These are phyloP conservation scores for Lichtheimia corymbifera DNA, from an alignment of 371 early-diverging fungal species.

Conservation along the genomic window DNA sequence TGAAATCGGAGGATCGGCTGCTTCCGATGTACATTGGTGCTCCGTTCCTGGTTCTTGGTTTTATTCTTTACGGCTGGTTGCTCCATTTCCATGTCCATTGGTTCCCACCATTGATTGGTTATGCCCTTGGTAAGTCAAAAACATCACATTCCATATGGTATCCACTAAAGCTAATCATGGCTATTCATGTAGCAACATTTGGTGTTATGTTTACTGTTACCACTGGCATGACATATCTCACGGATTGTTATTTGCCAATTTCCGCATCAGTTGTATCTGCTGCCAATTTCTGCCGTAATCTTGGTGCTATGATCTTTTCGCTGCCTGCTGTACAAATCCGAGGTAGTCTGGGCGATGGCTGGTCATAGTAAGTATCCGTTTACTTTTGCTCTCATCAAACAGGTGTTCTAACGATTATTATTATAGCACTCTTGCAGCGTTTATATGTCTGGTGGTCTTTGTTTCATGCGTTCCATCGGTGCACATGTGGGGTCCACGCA, in stretches of 20 bases:
- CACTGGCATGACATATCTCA: slow-evolving; percentile 29
- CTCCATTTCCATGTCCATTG: slow-evolving; percentile 23
- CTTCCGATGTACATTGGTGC: slow-evolving; percentile 27
- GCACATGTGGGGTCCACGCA: slow-evolving; percentile 16
- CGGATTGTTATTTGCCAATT: slow-evolving; percentile 25
- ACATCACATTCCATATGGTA: not conserved
- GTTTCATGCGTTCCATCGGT: slow-evolving; percentile 25
- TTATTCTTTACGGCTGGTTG: slow-evolving; percentile 42
- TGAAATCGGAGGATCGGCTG: slow-evolving; percentile 23
- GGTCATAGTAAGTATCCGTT: slow-evolving; percentile 38
- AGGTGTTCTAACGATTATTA: not conserved
- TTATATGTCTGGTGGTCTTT: slow-evolving; percentile 16
- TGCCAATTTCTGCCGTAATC: slow-evolving; percentile 31
- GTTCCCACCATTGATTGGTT: slow-evolving; percentile 31
- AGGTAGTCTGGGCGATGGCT: slow-evolving; percentile 27
- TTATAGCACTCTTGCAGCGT: slow-evolving; percentile 20
- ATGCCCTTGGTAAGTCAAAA: slow-evolving; percentile 10
- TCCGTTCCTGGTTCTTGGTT: slow-evolving; percentile 25
- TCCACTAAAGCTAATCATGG: slow-evolving; percentile 2
- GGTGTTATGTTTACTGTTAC: slow-evolving; percentile 43
- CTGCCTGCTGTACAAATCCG: slow-evolving; percentile 28
- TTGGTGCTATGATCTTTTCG: slow-evolving; percentile 38
- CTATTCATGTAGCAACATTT: slow-evolving; percentile 14
- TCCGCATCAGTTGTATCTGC: slow-evolving; percentile 42
- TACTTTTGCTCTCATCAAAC: not conserved